Evolutionary conservation across 2,329 filamentous ascomycete genomes (phyloP), one percentile per base, ranked within the genome.

Genomic region (Aspergillus ochraceus): DNA sequence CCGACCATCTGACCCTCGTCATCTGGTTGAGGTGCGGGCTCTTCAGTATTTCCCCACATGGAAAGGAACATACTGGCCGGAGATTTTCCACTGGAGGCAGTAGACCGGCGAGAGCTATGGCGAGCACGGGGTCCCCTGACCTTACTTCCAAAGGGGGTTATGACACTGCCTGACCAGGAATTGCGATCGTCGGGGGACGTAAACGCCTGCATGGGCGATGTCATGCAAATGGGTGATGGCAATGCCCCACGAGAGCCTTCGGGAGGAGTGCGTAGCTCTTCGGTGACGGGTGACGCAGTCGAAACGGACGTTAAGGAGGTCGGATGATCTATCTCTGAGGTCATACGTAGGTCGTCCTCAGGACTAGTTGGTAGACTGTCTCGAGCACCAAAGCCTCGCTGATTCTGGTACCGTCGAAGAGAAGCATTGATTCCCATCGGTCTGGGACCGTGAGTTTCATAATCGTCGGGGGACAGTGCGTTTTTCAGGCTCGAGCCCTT

Each of bases 1-100:
- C 86, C 87, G 51, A 90, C 84, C 60, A 87, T 83, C 70, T 89
- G 86, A 3, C 87, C 87, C 76, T 89, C 87, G 52, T 88, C 85
- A 68, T 90, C 87, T 12, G 86, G 86, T 60, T 86, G 80, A 63
- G 69, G 76, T 55, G 69, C 76, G 67, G 70, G 70, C 59, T 75
- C 78, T 55, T 69, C 80, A 56, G 60, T 70, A 58, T 68, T 75
- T 54, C 75, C 79, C 76, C 81, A 86, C 66, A 81, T 79, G n/a
- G 83, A 83, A 24, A 87, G 75, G 63, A 85, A 87, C 19, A 80
- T 81, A 50, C 82, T 83, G 12, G 85, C 85, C 1, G 84, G 84
- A 6, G 85, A 87, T 70, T 83, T 84, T 57, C 81, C 83, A 24
- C 74, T 81, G 60, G 72, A 82, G 66, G 66, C 72, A 22, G 79